Evolutionary conservation across 1,139 yeast genomes (phyloP).

Genomic region (Yamadazyma diddensiae): DNA sequence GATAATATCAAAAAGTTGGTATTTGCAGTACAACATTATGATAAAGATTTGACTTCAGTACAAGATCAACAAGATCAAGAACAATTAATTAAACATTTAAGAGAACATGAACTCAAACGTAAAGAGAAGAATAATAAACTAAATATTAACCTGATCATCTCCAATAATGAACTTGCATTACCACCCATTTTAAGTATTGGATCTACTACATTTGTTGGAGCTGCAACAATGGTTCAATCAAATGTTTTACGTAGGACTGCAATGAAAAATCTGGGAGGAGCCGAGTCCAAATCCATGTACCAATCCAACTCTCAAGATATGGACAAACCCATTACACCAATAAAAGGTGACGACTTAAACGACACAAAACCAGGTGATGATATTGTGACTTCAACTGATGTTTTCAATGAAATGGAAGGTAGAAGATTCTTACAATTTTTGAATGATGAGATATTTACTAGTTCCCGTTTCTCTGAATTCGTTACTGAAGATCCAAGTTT

Average conservation of each 20-base stretch:
- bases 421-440: constrained; percentile 6
- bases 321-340: neutral
- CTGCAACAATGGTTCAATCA: neutral
- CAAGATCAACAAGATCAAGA: neutral
- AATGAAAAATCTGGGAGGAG: neutral
- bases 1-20: constrained; percentile 8
- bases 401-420: constrained; percentile 9
- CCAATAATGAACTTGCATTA: constrained; percentile 5
- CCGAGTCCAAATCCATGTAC: neutral
- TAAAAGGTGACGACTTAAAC: neutral
- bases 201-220: constrained; percentile 5
- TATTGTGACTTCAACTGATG: constrained; percentile 2
- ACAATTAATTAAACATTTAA: neutral
- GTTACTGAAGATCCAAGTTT: constrained; percentile 12
- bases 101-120: neutral
- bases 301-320: neutral
- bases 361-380: neutral
- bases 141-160: constrained; percentile 5
- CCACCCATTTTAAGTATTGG: constrained; percentile 10
- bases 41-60: neutral
- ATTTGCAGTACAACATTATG: neutral
- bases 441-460: constrained; percentile 8
- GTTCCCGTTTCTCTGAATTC: constrained; percentile 6
- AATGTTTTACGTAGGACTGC: neutral
- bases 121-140: constrained; percentile 1